Conservation (phyloP, 2,329 filamentous ascomycete genomes). For the Leptographium procerum region DNA sequence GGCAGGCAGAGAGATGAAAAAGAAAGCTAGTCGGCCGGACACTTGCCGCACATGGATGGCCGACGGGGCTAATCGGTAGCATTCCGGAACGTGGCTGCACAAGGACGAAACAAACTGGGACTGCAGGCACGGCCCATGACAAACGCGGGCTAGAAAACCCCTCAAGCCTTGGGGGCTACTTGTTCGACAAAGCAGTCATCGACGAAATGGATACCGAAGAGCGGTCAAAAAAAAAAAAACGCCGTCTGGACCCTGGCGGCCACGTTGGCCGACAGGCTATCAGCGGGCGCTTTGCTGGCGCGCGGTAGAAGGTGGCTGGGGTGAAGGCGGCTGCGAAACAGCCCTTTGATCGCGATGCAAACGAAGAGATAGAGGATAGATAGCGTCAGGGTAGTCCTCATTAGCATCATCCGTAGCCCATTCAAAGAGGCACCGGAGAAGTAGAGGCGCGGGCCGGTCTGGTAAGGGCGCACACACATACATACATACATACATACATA, state of each 20-base stretch:
- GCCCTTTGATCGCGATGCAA: not conserved
- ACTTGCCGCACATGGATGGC: not conserved
- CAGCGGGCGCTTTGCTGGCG: slow-evolving; percentile 2
- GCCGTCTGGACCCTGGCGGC: not conserved
- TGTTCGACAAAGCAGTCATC: not conserved
- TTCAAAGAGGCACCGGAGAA: no score
- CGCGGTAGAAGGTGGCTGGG: slow-evolving; percentile 5
- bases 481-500: no score
- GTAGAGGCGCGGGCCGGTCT: no score
- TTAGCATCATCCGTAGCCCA: no score
- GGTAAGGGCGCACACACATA: no score
- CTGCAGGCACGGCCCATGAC: not conserved
- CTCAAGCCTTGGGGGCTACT: not conserved
- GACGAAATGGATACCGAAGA: not conserved
- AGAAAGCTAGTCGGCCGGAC: not conserved
- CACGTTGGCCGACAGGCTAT: not conserved
- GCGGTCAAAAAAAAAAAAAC: not conserved
- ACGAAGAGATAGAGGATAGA: no score
- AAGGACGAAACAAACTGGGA: not conserved
- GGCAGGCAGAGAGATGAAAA: not conserved
- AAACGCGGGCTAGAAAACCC: not conserved
- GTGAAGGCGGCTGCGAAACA: not conserved
- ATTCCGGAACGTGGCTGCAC: not conserved
- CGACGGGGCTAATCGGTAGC: not conserved
- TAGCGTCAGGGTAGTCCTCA: no score